Evolutionary conservation across 2,329 filamentous ascomycete genomes (phyloP).

Genomic region (Arthrobotrys sinensis): DNA sequence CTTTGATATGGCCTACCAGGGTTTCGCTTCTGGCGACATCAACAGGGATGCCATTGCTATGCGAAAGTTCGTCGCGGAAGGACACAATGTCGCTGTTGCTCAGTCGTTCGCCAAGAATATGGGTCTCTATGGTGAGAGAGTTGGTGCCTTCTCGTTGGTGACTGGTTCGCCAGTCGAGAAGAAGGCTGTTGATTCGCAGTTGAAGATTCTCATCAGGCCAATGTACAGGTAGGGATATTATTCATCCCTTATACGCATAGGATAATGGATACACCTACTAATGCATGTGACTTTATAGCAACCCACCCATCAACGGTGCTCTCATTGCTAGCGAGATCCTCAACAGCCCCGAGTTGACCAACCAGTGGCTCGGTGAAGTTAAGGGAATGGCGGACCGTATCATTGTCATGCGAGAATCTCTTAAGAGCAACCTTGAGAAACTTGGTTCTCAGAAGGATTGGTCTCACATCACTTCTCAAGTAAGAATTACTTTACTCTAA

Average conservation of each 20-base stretch:
- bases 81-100: slow-evolving; percentile 72
- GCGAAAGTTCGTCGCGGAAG: slow-evolving; percentile 86
- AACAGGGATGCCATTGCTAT: slow-evolving; percentile 90
- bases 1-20: slow-evolving; percentile 98
- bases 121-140: slow-evolving; percentile 97
- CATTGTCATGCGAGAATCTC: slow-evolving; percentile 85
- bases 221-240: slow-evolving; percentile 79
- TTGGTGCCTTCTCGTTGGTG: slow-evolving; percentile 95
- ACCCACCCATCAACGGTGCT: slow-evolving; percentile 94
- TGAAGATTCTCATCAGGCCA: slow-evolving; percentile 93
- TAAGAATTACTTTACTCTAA: not conserved
- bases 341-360: slow-evolving; percentile 85
- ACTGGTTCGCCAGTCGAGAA: slow-evolving; percentile 78
- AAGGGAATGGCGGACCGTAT: slow-evolving; percentile 96
- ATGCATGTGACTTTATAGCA: slow-evolving; percentile 67
- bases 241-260: not conserved
- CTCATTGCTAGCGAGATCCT: slow-evolving; percentile 87
- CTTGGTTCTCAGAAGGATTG: slow-evolving; percentile 89
- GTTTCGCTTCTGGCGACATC: slow-evolving; percentile 93
- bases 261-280: not conserved
- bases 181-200: slow-evolving; percentile 82
- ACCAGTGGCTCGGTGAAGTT: slow-evolving; percentile 93
- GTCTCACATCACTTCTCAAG: slow-evolving; percentile 96
- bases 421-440: slow-evolving; percentile 85
- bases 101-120: slow-evolving; percentile 86